A percentile compares a stretch with the other conserved stretches of the same genome.
These are phyloP conservation scores for Coprinopsis cinerea DNA, from an alignment of 768 basidiomycete genomes.

Conservation along the genomic window DNA sequence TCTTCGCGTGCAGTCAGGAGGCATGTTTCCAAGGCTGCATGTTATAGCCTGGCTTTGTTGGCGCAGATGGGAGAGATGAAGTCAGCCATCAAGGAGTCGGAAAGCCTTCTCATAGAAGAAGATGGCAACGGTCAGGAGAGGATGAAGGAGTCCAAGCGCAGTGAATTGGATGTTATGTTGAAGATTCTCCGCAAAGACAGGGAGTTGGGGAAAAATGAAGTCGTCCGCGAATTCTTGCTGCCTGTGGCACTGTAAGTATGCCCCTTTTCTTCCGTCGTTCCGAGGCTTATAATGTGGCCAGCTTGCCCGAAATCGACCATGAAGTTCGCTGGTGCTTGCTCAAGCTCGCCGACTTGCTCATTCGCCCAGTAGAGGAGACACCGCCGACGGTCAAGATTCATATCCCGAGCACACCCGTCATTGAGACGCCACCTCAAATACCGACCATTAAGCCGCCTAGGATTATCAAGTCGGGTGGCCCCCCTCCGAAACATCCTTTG, in stretches of 20 bases:
- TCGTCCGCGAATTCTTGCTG: conserved; percentile 75
- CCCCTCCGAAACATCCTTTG: conserved; percentile 33
- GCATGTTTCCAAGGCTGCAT: conserved; percentile 80
- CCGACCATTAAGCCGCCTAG: conserved; percentile 43
- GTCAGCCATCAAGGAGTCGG: conserved; percentile 62
- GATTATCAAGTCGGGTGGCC: conserved; percentile 33
- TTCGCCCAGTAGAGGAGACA: conserved; percentile 77
- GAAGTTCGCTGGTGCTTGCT: conserved; percentile 89
- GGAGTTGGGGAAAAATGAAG: conserved; percentile 76
- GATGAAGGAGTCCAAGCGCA: conserved; percentile 71
- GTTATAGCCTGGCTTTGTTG: conserved; percentile 80
- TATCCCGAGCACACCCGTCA: conserved; percentile 65
- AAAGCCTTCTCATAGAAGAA: conserved; percentile 80
- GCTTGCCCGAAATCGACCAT: conserved; percentile 71
- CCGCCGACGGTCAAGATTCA: conserved; percentile 85
- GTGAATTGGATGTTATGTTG: conserved; percentile 78
- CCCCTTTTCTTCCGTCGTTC: conserved; percentile 20
- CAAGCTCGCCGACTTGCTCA: conserved; percentile 85
- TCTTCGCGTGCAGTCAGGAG: conserved; percentile 77
- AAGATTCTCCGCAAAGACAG: conserved; percentile 84
- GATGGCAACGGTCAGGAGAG: conserved; percentile 71
- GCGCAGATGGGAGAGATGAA: conserved; percentile 91
- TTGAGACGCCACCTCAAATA: conserved; percentile 51
- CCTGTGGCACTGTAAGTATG: conserved; percentile 68
- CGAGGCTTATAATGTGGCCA: conserved; percentile 22